Evolutionary conservation across 768 basidiomycete genomes (phyloP), one percentile per base, ranked within the genome.

Genomic region (Russula foetens): DNA sequence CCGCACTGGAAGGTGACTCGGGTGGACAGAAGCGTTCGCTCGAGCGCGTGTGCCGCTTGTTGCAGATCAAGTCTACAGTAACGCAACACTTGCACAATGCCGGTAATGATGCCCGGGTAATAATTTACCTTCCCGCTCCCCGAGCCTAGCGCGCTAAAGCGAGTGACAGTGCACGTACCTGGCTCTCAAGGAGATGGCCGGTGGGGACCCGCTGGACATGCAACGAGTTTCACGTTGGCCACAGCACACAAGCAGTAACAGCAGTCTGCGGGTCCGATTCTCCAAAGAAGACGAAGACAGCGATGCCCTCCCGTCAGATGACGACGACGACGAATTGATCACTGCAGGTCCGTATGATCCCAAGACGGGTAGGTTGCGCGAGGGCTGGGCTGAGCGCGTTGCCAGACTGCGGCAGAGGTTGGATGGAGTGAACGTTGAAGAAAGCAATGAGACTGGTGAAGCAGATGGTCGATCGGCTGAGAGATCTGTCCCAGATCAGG

Each of bases 211-310:
- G 9, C 66, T 92, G 11, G 91, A 93, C 69, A 76, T 77, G 53
- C 91, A 93, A 66, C 81, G 90, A 56, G 85, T 89, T 67, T 77
- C 82, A 68, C 79, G 91, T 39, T 93, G 91, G 91, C 91, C 91
- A 1, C 79, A 77, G 63, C 82, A 77, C 81, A 33, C 58, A 60
- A 49, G 59, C 35, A 49, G 4, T 6, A 66, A 48, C n/a, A 59
- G 45, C 19, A 69, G 72, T 4, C 72, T 82, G 41, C 77, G 81
- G 65, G 86, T 88, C 11, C 71, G 80, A 51, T 84, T 87, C 68
- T 75, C 80, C 53, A 71, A 78, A 17, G 79, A 79, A 75, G 81
- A 85, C 54, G 85, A 86, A 58, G 81, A 86, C 46, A 71, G 63
- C 43, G 65, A 66, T 23, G 62, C 62, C 12, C 47, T 59, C 6